phyloP scores from a whole-genome alignment of 495 filamentous ascomycete genomes.

The Penicillium maclennaniae region DNA sequence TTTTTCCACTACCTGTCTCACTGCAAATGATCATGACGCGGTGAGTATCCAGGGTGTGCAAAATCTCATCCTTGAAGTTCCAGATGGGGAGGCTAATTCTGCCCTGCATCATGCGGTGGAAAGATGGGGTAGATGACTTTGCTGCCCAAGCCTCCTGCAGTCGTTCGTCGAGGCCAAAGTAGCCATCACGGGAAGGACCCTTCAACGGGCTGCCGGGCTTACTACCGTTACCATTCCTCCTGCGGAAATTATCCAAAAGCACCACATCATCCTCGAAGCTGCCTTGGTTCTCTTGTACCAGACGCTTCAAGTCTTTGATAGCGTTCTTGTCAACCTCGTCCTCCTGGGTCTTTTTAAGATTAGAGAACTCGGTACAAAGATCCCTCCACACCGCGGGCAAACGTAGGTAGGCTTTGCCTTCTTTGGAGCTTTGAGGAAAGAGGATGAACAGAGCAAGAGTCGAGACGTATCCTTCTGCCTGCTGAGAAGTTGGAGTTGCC shows the following conservation, averaged over 20 bases:
- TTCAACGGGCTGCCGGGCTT: constrained; percentile 41
- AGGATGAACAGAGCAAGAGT: constrained; percentile 78
- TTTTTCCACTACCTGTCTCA: constrained; percentile 96
- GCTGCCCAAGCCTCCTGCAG: constrained; percentile 66
- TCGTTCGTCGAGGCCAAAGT: constrained; percentile 39
- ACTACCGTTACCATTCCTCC: constrained; percentile 54
- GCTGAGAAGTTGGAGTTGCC: constrained; percentile 69
- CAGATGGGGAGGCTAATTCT: constrained; percentile 84
- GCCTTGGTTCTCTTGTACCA: constrained; percentile 42
- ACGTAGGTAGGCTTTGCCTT: constrained; percentile 78
- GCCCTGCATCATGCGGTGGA: constrained; percentile 46
- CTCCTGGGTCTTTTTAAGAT: constrained; percentile 60
- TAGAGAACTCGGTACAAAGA: constrained; percentile 75
- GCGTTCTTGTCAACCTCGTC: constrained; percentile 64
- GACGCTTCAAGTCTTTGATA: constrained; percentile 48
- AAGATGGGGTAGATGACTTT: constrained; percentile 57
- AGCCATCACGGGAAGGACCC: constrained; percentile 33
- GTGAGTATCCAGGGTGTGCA: constrained; percentile 66
- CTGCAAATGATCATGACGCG: constrained; percentile 89
- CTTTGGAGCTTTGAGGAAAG: constrained; percentile 70
- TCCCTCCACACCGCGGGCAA: constrained; percentile 79
- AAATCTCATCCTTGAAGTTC: constrained; percentile 71
- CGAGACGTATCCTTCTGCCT: constrained; percentile 83
- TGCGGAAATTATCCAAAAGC: constrained; percentile 60
- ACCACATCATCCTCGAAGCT: constrained; percentile 66